Conservation (phyloP, 2,329 filamentous ascomycete genomes). For the Zasmidium angulare region DNA sequence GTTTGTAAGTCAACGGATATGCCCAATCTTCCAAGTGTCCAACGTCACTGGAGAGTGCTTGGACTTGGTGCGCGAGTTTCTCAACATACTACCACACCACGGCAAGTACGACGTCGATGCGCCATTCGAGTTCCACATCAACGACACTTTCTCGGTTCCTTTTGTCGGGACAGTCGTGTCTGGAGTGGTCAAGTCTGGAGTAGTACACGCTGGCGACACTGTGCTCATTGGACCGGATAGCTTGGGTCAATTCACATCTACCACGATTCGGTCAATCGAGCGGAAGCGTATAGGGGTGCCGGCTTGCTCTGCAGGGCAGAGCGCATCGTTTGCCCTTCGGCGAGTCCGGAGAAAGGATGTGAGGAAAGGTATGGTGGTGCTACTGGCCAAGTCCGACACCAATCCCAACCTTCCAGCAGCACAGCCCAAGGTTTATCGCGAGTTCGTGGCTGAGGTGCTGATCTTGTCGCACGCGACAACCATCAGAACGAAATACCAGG, state of each 20-base stretch:
- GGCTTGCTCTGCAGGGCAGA: conserved; percentile 86
- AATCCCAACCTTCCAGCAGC: conserved; percentile 42
- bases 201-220: conserved; percentile 85
- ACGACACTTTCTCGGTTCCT: conserved; percentile 96
- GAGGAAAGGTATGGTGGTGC: conserved; percentile 94
- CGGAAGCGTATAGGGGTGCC: conserved; percentile 88
- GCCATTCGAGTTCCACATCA: conserved; percentile 91
- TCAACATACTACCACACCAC: conserved; percentile 93
- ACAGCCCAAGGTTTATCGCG: conserved; percentile 53
- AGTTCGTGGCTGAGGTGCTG: conserved; percentile 70
- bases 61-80: conserved; percentile 84
- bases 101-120: conserved; percentile 87
- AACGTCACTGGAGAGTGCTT: conserved; percentile 94
- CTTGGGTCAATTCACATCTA: conserved; percentile 83
- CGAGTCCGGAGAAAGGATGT: conserved; percentile 88
- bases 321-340: conserved; percentile 86
- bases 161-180: conserved; percentile 96
- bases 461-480: conserved; percentile 96
- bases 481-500: conserved; percentile 95
- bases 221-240: conserved; percentile 89
- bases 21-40: conserved; percentile 95
- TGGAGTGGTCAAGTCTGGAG: conserved; percentile 80
- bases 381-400: conserved; percentile 72
- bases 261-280: conserved; percentile 88
- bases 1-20: conserved; percentile 92